Evolutionary conservation across 371 early-diverging fungal species (phyloP).

Genomic region (Syncephalastrum sp.): DNA sequence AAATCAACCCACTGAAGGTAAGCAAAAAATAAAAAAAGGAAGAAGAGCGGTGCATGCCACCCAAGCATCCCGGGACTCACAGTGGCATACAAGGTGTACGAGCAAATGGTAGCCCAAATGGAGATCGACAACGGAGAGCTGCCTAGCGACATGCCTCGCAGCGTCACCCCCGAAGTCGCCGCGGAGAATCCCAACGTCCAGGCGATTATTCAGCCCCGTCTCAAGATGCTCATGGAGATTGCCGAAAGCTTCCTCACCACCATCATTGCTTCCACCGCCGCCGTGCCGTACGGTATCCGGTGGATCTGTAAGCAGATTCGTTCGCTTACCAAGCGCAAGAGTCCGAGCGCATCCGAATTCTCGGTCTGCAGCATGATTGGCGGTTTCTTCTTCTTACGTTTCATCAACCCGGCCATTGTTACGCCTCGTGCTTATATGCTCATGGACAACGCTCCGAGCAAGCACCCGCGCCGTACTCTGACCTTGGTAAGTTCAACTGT

Average conservation of each 20-base stretch:
- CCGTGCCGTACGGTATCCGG: constrained; percentile 95
- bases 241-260: constrained; percentile 81
- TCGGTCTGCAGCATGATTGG: constrained; percentile 94
- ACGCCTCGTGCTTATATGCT: constrained; percentile 94
- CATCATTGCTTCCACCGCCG: constrained; percentile 76
- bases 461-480: constrained; percentile 82
- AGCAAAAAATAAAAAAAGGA: not conserved
- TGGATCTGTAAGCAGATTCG: constrained; percentile 98
- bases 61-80: no score
- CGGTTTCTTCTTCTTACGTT: constrained; percentile 96
- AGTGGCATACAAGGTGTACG: constrained; percentile 59
- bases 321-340: constrained; percentile 88
- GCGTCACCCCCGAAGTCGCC: constrained; percentile 81
- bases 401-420: constrained; percentile 95
- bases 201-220: constrained; percentile 79
- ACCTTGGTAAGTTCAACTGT: constrained; percentile 65
- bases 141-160: constrained; percentile 62
- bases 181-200: constrained; percentile 76
- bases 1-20: constrained; percentile 84
- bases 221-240: constrained; percentile 82
- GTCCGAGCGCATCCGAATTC: constrained; percentile 85
- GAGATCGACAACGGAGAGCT: constrained; percentile 62
- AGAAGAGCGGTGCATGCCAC: not conserved
- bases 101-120: constrained; percentile 80
- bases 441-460: constrained; percentile 78